phyloP scores from a whole-genome alignment of 495 filamentous ascomycete species.

The Pseudotulostoma volvatum region DNA sequence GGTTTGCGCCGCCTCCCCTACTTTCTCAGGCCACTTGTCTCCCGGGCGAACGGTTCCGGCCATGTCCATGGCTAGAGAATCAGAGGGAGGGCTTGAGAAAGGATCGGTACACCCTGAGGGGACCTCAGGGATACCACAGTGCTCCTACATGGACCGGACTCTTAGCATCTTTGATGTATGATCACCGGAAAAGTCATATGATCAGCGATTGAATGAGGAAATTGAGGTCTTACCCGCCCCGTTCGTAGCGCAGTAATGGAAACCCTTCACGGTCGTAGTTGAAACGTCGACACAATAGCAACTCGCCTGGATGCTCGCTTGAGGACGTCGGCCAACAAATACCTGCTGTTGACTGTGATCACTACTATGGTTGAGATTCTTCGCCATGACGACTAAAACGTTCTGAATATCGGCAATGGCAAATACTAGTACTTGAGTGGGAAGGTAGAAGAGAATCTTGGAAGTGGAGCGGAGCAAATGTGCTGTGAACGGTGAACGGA shows the following conservation, averaged over 20 bases:
- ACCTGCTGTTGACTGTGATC: slow-evolving; percentile 54
- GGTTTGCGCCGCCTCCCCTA: slow-evolving; percentile 78
- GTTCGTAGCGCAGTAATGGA: slow-evolving; percentile 89
- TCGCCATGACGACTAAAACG: slow-evolving; percentile 25
- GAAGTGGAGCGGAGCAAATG: neutral
- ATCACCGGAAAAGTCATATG: no score
- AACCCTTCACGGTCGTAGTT: slow-evolving; percentile 49
- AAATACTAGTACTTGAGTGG: neutral
- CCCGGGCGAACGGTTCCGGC: slow-evolving; percentile 32
- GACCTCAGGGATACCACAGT: slow-evolving; percentile 97
- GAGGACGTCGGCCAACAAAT: slow-evolving; percentile 27
- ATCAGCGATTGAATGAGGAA: no score
- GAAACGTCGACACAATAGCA: slow-evolving; percentile 53
- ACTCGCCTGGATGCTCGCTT: slow-evolving; percentile 62
- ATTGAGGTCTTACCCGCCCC: slow-evolving; percentile 50
- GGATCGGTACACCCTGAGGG: slow-evolving; percentile 62
- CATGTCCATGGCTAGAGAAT: slow-evolving; percentile 44
- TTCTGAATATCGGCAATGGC: neutral
- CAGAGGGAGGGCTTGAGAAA: slow-evolving; percentile 69
- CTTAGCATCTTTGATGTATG: no score
- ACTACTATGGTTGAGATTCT: slow-evolving; percentile 47
- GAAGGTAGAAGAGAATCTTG: neutral
- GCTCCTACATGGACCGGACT: no score
- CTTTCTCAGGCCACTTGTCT: slow-evolving; percentile 25
- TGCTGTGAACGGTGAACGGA: no score